Conservation (phyloP, 495 filamentous ascomycete species). For the Tuber calosporum region DNA sequence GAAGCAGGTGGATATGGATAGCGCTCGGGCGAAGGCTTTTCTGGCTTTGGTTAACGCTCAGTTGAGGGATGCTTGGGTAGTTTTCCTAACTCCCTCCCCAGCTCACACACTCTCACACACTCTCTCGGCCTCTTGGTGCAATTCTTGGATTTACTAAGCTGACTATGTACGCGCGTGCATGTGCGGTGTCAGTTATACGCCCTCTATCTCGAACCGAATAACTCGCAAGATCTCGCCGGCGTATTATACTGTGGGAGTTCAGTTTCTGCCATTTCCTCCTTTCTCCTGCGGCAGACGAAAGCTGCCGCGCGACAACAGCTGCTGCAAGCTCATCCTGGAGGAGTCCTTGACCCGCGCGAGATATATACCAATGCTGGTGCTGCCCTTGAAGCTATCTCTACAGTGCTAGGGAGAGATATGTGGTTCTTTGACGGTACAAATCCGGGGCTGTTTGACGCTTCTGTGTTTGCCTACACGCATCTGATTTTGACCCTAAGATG, state of each 20-base stretch:
- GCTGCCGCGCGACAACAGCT: constrained; percentile 66
- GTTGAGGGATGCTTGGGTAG: constrained; percentile 80
- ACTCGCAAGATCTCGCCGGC: constrained; percentile 57
- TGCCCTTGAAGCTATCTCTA: constrained; percentile 68
- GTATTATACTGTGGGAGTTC: constrained; percentile 53
- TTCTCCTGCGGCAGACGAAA: constrained; percentile 62
- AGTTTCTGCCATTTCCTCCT: constrained; percentile 50
- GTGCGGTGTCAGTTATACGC: constrained; percentile 57
- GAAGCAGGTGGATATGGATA: constrained; percentile 45
- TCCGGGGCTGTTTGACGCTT: constrained; percentile 76
- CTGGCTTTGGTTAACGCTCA: constrained; percentile 68
- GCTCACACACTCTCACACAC: background rate
- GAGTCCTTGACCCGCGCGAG: constrained; percentile 53
- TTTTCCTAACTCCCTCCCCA: constrained; percentile 29
- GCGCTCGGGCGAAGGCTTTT: constrained; percentile 67
- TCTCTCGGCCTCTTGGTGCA: background rate
- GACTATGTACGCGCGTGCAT: background rate
- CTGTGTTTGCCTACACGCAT: constrained; percentile 85
- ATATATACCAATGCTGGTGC: constrained; percentile 62
- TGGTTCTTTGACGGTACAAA: constrained; percentile 59
- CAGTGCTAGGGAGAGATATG: constrained; percentile 55
- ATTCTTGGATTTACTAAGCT: background rate
- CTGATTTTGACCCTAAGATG: constrained; percentile 52
- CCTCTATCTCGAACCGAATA: constrained; percentile 64
- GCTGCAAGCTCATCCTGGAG: constrained; percentile 51